Base-by-base conservation (phyloP, 352 stramenopile genomes). In the Phytopythium helicoides region DNA sequence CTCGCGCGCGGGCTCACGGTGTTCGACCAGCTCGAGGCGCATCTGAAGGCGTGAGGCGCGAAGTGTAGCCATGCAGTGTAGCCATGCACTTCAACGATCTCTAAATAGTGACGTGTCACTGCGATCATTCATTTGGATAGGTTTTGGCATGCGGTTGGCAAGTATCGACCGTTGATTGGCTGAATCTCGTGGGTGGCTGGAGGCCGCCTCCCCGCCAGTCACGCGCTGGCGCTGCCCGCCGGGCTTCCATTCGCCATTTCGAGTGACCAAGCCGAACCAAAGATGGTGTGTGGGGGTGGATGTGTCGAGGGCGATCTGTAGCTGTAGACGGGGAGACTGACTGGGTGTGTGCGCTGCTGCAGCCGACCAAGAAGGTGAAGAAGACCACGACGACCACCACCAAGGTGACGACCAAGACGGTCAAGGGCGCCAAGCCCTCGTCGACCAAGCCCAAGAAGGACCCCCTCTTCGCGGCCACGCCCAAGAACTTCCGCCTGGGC, bases 401-500 rank as follows among this genome's bases (percentile, higher is more conserved):
- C 52, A 82, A 73, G 56, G 64, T 68, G 45, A 77, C 63, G 50
- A 71, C 66, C 52, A 89, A 88, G 69, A 64, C 76, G 41, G 90
- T 84, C 55, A 88, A 94, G 73, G 66, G 71, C 38, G 56, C 63
- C 18, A 73, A 70, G 42, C 74, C 68, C 39, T 64, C 67, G 47
- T 82, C 78, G 57, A 73, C 78, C 51, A 86, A 86, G 52, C 55
- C 79, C 22, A 94, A 95, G 73, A 91, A 96, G 60, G 62, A 95
- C 73, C 97, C 97, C 19, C 85, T 99, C 47, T 99, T 99, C 86
- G 86, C 87, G 47, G 75, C 89, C 51, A 78, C 75, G 47, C 95
- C 95, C 57, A 96, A 96, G 66, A 98, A 93, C 77, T 98, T 98
- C 77, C 82, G 94, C 73, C 92, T 99, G 62, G 97, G 97, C 59